Base-by-base conservation (phyloP, 139 green algal species). In the Picochlorum sp. region DNA sequence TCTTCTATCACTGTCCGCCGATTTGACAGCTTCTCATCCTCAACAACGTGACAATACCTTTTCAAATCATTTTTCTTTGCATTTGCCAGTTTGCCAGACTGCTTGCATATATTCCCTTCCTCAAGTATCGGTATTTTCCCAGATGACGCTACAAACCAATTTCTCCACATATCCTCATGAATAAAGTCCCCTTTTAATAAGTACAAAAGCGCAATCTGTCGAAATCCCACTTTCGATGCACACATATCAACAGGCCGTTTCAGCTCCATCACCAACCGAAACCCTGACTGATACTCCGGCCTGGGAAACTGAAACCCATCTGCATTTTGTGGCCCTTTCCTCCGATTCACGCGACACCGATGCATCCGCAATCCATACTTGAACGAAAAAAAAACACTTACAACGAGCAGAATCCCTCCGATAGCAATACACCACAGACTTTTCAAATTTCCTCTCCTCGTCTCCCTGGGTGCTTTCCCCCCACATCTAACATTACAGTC, bases 131-230 rank as follows among this genome's bases (percentile, higher is more conserved):
- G 52, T 30, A 59, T 30, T 45, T 50, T 52, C 22, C 24, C 52
- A n/a, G 3, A 18, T 24, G 24, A 18, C 24, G 7, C 16, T 16
- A 18, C 12, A 45, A 59, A 59, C 52, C 52, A 59, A 18, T 59
- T 12, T 28, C 24, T 18, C 52, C 52, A 59, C 8, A 59, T 52
- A n/a, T 36, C 24, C 20, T 66, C 62, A 33, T 72, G 63, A 2
- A 54, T 44, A 25, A 74, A 53, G 25, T 50, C 20, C 3, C 65
- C 67, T 26, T 40, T 29, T 12, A 49, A 37, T 3, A 74, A 61
- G 31, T 72, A 74, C n/a, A 74, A 33, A 16, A 74, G 67, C 3
- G 61, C 67, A 26, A 74, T 36, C 20, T 74, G 56, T 28, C 20
- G 35, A 45, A 59, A 59, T 10, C 24, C 24, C 18, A 30, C n/a